Base-by-base conservation (phyloP, 2,329 filamentous ascomycete genomes). In the Apiospora rasikravindrae region DNA sequence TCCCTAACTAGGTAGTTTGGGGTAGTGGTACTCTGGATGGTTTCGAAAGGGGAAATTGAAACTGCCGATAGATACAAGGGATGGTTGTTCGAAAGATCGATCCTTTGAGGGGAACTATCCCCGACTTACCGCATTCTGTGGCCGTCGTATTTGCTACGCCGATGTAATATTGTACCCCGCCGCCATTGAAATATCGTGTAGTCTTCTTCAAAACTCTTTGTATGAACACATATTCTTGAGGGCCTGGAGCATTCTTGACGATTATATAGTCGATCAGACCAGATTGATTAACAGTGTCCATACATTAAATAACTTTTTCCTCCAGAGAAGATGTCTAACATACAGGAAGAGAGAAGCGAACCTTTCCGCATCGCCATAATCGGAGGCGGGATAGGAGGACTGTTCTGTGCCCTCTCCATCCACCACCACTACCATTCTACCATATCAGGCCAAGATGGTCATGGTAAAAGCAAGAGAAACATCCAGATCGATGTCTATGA, bases 341-440 rank as follows among this genome's bases (percentile, higher is more conserved):
- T 22, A 7, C 29, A 40, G 7, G 33, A 40, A 40, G 57, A 64
- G 33, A 40, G 33, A n/a, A 40, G 22, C 4, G 57, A 40, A 16
- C 67, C 67, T 3, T 69, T 69, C 44, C 42, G 42, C n/a, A 75
- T 84, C 61, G 82, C 81, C 70, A 77, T 84, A 44, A 77, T 83
- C 24, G 82, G 83, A 33, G 83, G 82, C 33, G 83, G 83, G 70
- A 82, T 84, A 29, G 81, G 81, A 42, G 83, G 83, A 22, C 78
- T 84, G 29, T 80, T 78, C 71, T 75, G 78, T 22, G 79, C 81
- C 19, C 78, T 84, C 19, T 77, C 80, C n/a, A 78, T 84, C 8
- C 78, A 81, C 67, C 77, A 82, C 61, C 80, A 82, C 72, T 6
- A 64, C 4, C 57, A 64, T 8, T 14, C 33, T 8, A 13, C 57